Evolutionary conservation across 345 rosid species (phyloP), one percentile per base, ranked within the genome.

Genomic region (Murraya koenigii): DNA sequence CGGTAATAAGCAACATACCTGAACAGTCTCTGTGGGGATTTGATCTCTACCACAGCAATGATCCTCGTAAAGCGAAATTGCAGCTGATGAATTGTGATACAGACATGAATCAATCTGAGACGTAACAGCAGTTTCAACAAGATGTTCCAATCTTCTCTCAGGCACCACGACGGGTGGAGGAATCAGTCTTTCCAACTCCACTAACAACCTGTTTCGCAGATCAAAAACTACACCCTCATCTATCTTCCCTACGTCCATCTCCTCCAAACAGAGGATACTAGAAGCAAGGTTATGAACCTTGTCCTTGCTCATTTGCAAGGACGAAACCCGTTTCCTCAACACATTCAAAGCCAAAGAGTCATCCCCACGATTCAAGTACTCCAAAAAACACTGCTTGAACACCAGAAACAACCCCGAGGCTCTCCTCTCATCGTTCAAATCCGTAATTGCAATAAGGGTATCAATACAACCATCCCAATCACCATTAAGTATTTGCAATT

Each of bases 1-100:
- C 61, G 54, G 33, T 35, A 78, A 68, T 64, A 86, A 80, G 69
- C 81, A 63, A 35, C 81, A 76, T 73, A 93, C 99, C 97, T 93
- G 97, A 65, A 85, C 71, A 5, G 97, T 93, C 88, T 89, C 89
- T 6, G 89, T 89, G n/a, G 99, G 99, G 60, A 93, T 84, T 80
- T 90, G 93, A 78, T 92, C 90, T 84, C 90, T 89, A 38, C 87
- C 80, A 59, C 97, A 95, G 65, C 83, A 82, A 78, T 93, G 96
- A 80, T 93, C 97, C 87, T 86, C 85, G 44, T 84, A 92, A 64
- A 95, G 88, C 4, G 97, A 95, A 36, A 90, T 84, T 7, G 49
- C 76, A 77, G 75, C 92, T 35, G 61, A n/a, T 69, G 90, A 84
- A 82, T 93, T 92, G 81, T 93, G 99, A 87, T 89, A 90, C 74